These are phyloP conservation scores for Phyllosticta capitalensis DNA, from an alignment of 2,329 filamentous ascomycete species.

Conservation along the genomic window DNA sequence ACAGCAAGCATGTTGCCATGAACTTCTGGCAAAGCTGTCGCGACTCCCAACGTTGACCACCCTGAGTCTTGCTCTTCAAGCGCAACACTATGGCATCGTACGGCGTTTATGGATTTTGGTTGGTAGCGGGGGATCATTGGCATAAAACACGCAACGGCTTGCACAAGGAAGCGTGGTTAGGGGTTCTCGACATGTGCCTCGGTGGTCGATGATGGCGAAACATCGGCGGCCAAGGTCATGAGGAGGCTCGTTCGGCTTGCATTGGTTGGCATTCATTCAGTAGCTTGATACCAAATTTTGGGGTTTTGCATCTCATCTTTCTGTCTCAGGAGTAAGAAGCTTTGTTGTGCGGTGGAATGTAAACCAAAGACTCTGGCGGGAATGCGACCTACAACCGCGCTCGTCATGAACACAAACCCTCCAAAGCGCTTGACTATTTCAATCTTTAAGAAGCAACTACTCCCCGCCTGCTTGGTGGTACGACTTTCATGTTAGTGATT, in stretches of 20 bases:
- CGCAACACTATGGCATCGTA: neutral
- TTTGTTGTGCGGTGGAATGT: no score
- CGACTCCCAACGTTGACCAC: neutral
- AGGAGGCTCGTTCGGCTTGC: neutral
- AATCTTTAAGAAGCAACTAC: no score
- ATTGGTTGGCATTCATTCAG: neutral
- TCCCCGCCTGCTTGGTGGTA: no score
- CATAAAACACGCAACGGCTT: neutral
- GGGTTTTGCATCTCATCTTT: neutral
- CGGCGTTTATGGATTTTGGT: neutral
- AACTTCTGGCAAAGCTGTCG: conserved; percentile 10
- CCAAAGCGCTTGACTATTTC: no score
- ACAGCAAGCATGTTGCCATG: neutral
- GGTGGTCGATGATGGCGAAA: neutral
- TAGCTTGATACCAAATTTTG: neutral
- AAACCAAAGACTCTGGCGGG: no score
- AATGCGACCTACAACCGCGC: no score
- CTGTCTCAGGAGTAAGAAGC: neutral
- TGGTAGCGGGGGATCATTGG: neutral
- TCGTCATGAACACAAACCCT: no score
- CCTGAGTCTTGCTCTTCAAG: neutral
- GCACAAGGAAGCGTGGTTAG: neutral
- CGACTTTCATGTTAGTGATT: no score
- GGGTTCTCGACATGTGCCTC: neutral
- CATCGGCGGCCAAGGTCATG: neutral